Conservation (phyloP, 108 stramenopile species). For the Cylindrotheca closterium region DNA sequence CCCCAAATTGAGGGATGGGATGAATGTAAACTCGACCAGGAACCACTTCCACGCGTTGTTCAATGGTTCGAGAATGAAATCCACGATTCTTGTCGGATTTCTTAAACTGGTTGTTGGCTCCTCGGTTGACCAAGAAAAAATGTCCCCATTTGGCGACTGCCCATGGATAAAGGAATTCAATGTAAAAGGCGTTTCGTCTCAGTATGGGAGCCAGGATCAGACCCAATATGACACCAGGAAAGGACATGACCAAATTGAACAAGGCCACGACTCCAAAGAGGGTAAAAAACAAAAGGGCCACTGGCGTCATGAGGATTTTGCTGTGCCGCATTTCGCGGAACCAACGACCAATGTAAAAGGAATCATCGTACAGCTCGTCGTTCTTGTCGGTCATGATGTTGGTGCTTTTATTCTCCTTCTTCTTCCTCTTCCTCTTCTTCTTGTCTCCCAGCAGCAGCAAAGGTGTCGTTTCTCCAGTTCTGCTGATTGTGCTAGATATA, state of each 20-base stretch:
- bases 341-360: conserved; percentile 6
- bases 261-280: conserved; percentile 45
- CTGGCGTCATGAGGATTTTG: conserved; percentile 68
- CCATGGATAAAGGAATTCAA: conserved; percentile 75
- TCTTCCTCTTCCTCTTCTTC: no score
- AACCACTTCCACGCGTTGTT: conserved; percentile 66
- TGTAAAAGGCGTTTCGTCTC: conserved; percentile 48
- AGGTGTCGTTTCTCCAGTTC: no score
- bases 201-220: conserved; percentile 60
- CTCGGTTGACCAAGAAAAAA: conserved; percentile 44
- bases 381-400: background rate
- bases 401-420: background rate
- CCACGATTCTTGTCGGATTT: conserved; percentile 39
- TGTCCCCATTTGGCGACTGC: conserved; percentile 69
- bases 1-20: conserved; percentile 55
- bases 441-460: no score
- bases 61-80: conserved; percentile 72
- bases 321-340: conserved; percentile 72
- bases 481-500: no score
- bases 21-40: conserved; percentile 73
- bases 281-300: conserved; percentile 51
- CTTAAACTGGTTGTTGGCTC: conserved; percentile 18
- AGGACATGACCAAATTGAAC: conserved; percentile 33
- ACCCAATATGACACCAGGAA: conserved; percentile 65
- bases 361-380: conserved; percentile 2